Evolutionary conservation across 31 red algal genomes (phyloP).

Genomic region (Asparagopsis taxiformis): DNA sequence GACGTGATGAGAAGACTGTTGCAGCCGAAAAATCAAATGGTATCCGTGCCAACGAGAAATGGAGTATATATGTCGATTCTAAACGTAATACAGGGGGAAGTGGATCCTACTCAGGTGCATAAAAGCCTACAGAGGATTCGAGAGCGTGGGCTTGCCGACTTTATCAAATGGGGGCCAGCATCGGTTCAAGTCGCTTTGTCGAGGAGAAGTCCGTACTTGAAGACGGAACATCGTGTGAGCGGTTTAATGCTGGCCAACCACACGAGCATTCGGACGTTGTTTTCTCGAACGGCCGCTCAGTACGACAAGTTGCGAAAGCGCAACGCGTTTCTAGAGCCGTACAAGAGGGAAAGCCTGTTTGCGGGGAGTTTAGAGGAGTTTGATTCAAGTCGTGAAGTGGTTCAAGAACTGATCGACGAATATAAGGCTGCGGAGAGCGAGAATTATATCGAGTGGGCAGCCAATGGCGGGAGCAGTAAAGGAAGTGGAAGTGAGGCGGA

Average conservation of each 20-base stretch:
- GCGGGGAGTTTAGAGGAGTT: slow-evolving; percentile 87
- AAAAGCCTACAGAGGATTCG: slow-evolving; percentile 91
- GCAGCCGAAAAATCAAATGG: slow-evolving; percentile 95
- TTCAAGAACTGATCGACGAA: slow-evolving; percentile 84
- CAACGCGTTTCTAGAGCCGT: slow-evolving; percentile 95
- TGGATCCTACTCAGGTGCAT: slow-evolving; percentile 93
- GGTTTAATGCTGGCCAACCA: slow-evolving; percentile 98
- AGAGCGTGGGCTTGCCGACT: slow-evolving; percentile 82
- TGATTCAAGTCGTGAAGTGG: slow-evolving; percentile 86
- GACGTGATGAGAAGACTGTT: slow-evolving; percentile 95
- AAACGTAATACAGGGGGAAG: slow-evolving; percentile 96
- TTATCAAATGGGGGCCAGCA: slow-evolving; percentile 88
- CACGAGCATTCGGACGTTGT: slow-evolving; percentile 82
- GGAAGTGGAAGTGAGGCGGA: too few species aligned
- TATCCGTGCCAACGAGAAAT: slow-evolving; percentile 77
- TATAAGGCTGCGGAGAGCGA: slow-evolving; percentile 87
- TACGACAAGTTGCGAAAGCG: slow-evolving; percentile 98
- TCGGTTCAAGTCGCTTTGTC: slow-evolving; percentile 90
- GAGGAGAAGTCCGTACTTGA: slow-evolving; percentile 78
- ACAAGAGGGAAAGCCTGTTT: slow-evolving; percentile 79
- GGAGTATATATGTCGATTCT: slow-evolving; percentile 95
- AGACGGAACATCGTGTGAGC: slow-evolving; percentile 77
- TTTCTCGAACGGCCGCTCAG: slow-evolving; percentile 63
- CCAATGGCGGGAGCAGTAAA: slow-evolving; percentile 52
- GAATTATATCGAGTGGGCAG: slow-evolving; percentile 87